phyloP scores from a whole-genome alignment of 2,329 filamentous ascomycete species.

The Penicillium sp. region DNA sequence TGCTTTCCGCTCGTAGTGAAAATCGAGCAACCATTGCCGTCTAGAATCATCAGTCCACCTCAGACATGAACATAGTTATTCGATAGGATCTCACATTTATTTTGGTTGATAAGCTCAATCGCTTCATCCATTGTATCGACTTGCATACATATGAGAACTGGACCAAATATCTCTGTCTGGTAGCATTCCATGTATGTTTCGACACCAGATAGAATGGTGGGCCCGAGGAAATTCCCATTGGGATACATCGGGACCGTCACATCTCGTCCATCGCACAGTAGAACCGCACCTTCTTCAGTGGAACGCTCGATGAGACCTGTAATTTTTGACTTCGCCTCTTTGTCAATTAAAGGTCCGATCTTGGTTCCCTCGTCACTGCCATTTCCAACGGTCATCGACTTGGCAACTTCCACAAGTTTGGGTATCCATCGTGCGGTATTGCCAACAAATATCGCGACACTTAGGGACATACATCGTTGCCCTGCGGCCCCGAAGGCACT shows the following conservation, averaged over 20 bases:
- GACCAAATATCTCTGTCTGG: constrained; percentile 39
- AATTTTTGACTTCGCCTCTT: constrained; percentile 59
- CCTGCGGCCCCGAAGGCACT: constrained; percentile 67
- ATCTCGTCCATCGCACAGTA: constrained; percentile 61
- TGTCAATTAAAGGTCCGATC: constrained; percentile 62
- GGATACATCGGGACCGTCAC: constrained; percentile 61
- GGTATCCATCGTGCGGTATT: constrained; percentile 63
- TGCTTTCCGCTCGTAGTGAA: constrained; percentile 35
- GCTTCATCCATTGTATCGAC: constrained; percentile 38
- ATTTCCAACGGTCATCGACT: constrained; percentile 59
- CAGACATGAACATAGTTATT: background rate
- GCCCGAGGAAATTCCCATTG: constrained; percentile 61
- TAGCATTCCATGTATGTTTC: constrained; percentile 40
- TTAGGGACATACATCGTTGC: constrained; percentile 67
- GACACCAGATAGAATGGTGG: constrained; percentile 38
- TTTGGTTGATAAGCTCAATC: constrained; percentile 34
- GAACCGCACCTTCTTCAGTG: constrained; percentile 61
- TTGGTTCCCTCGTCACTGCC: constrained; percentile 63
- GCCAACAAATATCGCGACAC: constrained; percentile 62
- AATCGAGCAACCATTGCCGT: constrained; percentile 39
- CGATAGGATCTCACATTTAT: constrained; percentile 14
- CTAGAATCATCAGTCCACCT: constrained; percentile 13
- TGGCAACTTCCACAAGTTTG: constrained; percentile 62
- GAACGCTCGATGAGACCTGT: constrained; percentile 60
- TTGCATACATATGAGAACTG: constrained; percentile 37